Conservation (phyloP, 306 rosid species). For the Vicia villosa region DNA sequence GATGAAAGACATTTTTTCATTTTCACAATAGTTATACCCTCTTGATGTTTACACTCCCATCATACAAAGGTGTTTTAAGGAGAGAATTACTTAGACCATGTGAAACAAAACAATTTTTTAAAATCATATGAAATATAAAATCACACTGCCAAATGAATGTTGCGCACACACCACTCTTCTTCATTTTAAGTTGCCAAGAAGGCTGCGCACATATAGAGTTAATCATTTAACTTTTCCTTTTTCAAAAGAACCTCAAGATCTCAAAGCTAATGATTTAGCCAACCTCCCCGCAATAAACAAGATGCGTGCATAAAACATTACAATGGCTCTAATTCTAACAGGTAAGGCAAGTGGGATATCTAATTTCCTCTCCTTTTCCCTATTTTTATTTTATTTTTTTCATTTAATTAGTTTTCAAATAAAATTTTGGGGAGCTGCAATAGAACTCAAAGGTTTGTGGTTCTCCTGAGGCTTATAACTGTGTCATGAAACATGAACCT, state of each 20-base stretch:
- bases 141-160: not conserved
- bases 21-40: too few relatives aligned
- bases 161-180: not conserved
- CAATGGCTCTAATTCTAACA: slow-evolving; percentile 19
- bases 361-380: not conserved
- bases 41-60: too few relatives aligned
- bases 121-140: slow-evolving; percentile 21
- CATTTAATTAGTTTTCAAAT: not conserved
- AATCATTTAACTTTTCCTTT: not conserved
- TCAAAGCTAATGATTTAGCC: slow-evolving; percentile 5
- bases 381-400: not conserved
- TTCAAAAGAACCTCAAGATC: slow-evolving; percentile 9
- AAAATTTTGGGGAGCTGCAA: not conserved
- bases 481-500: too few relatives aligned
- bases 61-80: not conserved
- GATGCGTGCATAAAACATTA: not conserved
- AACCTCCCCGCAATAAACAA: not conserved
- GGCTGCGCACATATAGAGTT: not conserved
- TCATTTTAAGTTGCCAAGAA: not conserved
- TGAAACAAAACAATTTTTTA: not conserved
- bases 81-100: not conserved
- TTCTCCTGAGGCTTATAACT: not conserved
- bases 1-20: not conserved
- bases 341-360: not conserved
- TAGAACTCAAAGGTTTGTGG: not conserved